phyloP scores from a whole-genome alignment of 768 basidiomycete species.

The Tricholomella constricta region DNA sequence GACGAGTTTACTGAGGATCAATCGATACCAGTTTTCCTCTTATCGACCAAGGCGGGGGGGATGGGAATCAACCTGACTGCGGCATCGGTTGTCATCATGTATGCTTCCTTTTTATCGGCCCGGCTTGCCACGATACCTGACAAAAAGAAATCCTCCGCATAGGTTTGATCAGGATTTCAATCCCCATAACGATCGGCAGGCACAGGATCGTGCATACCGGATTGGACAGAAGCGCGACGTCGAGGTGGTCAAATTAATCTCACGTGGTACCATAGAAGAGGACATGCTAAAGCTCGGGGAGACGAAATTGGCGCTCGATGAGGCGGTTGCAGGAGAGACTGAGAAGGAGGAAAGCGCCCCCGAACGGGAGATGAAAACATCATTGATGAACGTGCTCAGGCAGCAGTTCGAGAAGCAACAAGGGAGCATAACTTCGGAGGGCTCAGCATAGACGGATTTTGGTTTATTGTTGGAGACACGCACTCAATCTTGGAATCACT shows the following conservation, averaged over 20 bases:
- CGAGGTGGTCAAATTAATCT: constrained; percentile 92
- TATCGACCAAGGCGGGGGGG: constrained; percentile 91
- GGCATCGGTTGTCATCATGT: constrained; percentile 94
- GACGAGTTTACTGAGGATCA: constrained; percentile 94
- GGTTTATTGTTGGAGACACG: constrained; percentile 1
- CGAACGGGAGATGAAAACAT: constrained; percentile 83
- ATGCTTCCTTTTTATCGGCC: constrained; percentile 20
- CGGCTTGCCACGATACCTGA: neutral
- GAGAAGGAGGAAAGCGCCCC: constrained; percentile 62
- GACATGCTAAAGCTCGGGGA: constrained; percentile 90
- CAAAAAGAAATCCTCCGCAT: constrained; percentile 8
- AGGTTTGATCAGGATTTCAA: constrained; percentile 99
- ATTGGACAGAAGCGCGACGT: constrained; percentile 95
- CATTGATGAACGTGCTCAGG: constrained; percentile 81
- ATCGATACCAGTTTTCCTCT: constrained; percentile 83
- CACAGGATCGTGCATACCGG: constrained; percentile 95
- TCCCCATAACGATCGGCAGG: constrained; percentile 96
- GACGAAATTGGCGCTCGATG: constrained; percentile 90
- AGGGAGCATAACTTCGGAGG: constrained; percentile 18
- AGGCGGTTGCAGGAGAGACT: constrained; percentile 85
- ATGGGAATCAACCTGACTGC: constrained; percentile 98
- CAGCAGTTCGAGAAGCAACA: constrained; percentile 75
- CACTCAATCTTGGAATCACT: constrained; percentile 1
- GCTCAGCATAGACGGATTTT: constrained; percentile 1
- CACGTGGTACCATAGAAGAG: constrained; percentile 92